Base-by-base conservation (phyloP, 176 grass and related monocot genomes). In the Thinopyrum elongatum region DNA sequence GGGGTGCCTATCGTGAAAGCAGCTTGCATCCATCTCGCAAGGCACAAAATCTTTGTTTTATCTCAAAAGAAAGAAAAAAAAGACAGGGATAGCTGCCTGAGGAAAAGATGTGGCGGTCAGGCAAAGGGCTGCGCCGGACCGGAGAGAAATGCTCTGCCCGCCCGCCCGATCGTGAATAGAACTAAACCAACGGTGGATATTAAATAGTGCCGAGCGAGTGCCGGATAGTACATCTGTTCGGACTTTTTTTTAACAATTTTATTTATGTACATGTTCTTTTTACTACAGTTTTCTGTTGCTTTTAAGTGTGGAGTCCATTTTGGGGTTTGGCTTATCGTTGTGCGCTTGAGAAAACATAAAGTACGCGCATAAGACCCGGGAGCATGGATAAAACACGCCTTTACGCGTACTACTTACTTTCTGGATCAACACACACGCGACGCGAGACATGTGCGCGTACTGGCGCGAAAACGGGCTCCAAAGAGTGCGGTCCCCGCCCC, bases 21-120 rank as follows among this genome's bases (percentile, higher is more conserved):
- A 64, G 77, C 87, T 22, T 42, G 84, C 62, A 66, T 92, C 71
- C 41, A 78, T 55, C 73, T 72, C 51, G 66, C 70, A 19, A 21
- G 49, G 38, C 79, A 53, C 72, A 21, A 86, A 80, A 71, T 72
- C 70, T 70, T 34, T 33, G 69, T 38, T 74, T 86, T 42, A 13
- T 38, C 16, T 29, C 25, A 53, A 53, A 53, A 2, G 5, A 53
- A 53, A n/a, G n/a, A n/a, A 19, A 49, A 0, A 58, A 21, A 17
- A 74, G 31, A 70, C 6, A 27, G 44, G 14, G 77, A 89, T 17
- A 33, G 72, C 28, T 0, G 39, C 53, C 33, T 34, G 41, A 11
- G 30, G 26, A 33, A 47, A 72, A 80, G 44, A 55, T 55, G 28
- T 14, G 80, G 80, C 44, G 1, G 29, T 29, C 42, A 34, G 38